Conservation (phyloP, 2,329 filamentous ascomycete species). For the Fusarium robinianum region DNA sequence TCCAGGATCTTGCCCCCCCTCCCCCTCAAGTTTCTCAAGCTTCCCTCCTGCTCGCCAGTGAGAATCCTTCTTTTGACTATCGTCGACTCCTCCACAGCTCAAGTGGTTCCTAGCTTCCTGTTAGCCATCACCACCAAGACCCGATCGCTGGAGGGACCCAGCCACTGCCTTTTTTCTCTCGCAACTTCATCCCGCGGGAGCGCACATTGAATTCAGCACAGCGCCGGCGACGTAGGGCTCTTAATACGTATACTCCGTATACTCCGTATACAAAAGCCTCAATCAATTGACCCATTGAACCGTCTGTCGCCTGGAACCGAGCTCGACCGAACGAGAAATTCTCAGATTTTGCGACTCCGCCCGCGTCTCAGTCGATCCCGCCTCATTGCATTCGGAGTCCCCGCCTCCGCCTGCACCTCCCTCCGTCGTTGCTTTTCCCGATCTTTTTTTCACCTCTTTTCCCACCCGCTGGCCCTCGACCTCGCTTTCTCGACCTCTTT, state of each 20-base stretch:
- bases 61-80: slow-evolving; percentile 22
- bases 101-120: slow-evolving; percentile 16
- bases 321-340: slow-evolving; percentile 18
- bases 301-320: slow-evolving; percentile 12
- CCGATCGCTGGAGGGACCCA: slow-evolving; percentile 7
- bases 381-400: slow-evolving; percentile 14
- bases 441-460: slow-evolving; percentile 13
- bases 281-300: slow-evolving; percentile 24
- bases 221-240: too few species aligned
- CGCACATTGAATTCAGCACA: slow-evolving; percentile 18
- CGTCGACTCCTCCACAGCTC: slow-evolving; percentile 21
- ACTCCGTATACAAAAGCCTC: slow-evolving; percentile 25
- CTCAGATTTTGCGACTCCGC: slow-evolving; percentile 24
- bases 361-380: slow-evolving; percentile 27
- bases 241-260: too few species aligned
- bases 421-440: slow-evolving; percentile 16
- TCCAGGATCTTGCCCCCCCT: slow-evolving; percentile 13
- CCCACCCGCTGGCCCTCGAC: slow-evolving; percentile 1
- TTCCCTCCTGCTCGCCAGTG: slow-evolving; percentile 26
- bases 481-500: slow-evolving; percentile 15
- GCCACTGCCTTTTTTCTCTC: slow-evolving; percentile 15
- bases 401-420: slow-evolving; percentile 23
- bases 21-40: slow-evolving; percentile 5
- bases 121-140: slow-evolving; percentile 8
- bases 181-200: too few species aligned